A percentile compares a stretch with the other conserved stretches of the same genome.
phyloP scores from a whole-genome alignment of 371 early-diverging fungal species.

The Mucor indicus region DNA sequence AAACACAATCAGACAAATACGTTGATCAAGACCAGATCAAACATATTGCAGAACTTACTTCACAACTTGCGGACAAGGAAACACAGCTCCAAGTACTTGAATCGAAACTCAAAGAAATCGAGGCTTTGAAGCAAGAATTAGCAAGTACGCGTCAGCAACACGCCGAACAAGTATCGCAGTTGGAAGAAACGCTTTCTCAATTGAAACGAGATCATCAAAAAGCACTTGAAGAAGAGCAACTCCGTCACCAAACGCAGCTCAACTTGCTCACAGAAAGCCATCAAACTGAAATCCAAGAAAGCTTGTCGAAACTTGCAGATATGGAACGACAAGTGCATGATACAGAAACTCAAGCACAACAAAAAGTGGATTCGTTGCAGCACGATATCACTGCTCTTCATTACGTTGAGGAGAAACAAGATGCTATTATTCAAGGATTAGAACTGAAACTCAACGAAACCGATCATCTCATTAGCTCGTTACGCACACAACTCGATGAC shows the following conservation, averaged over 20 bases:
- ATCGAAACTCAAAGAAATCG: slow-evolving; percentile 23
- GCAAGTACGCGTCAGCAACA: slow-evolving; percentile 20
- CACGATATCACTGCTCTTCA: slow-evolving; percentile 24
- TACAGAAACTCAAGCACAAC: slow-evolving; percentile 23
- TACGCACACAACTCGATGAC: slow-evolving; percentile 30
- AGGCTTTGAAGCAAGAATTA: slow-evolving; percentile 18
- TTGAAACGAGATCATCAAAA: slow-evolving; percentile 7
- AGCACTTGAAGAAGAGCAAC: slow-evolving; percentile 1
- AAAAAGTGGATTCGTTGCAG: slow-evolving; percentile 31
- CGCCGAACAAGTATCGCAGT: slow-evolving; percentile 9
- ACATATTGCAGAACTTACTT: slow-evolving; percentile 7
- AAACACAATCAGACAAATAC: slow-evolving; percentile 5
- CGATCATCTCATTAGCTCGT: slow-evolving; percentile 20
- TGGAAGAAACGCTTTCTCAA: slow-evolving; percentile 6
- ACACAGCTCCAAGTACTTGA: slow-evolving; percentile 16
- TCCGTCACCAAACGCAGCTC: neutral
- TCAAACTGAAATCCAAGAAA: slow-evolving; percentile 9
- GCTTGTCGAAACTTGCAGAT: slow-evolving; percentile 1
- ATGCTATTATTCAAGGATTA: slow-evolving; percentile 31
- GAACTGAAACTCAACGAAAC: slow-evolving; percentile 37
- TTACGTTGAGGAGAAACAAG: slow-evolving; percentile 38
- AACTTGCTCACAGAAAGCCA: slow-evolving; percentile 3
- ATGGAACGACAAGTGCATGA: slow-evolving; percentile 22
- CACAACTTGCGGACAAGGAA: slow-evolving; percentile 10
- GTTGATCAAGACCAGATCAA: neutral